phyloP scores from a whole-genome alignment of 2,329 filamentous ascomycete genomes.

The Colletotrichum graminicola region DNA sequence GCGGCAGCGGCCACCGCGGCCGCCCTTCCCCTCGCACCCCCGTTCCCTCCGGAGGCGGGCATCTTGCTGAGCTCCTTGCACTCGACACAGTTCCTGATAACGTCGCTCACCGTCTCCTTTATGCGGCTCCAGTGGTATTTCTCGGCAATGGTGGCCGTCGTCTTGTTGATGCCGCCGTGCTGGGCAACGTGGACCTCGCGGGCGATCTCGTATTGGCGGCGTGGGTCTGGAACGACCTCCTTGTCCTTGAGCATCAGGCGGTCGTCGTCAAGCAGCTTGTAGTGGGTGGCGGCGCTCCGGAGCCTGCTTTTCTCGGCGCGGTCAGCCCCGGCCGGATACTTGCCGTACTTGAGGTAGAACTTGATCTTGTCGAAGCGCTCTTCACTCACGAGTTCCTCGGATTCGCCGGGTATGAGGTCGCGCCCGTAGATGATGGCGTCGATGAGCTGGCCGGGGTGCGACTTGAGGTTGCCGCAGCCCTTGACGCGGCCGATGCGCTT shows the following conservation, averaged over 20 bases:
- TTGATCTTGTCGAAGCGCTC: constrained; percentile 99
- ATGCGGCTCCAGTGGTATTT: constrained; percentile 98
- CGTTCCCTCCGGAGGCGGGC: constrained; percentile 44
- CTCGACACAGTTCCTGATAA: constrained; percentile 90
- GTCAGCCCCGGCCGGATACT: constrained; percentile 93
- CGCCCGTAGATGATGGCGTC: constrained; percentile 85
- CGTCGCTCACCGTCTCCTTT: constrained; percentile 95
- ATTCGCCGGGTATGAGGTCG: constrained; percentile 65
- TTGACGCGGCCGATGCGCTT: constrained; percentile 90
- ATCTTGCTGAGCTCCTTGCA: constrained; percentile 85
- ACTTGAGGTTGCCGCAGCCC: constrained; percentile 76
- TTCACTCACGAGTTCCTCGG: constrained; percentile 88
- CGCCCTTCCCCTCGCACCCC: constrained; percentile 28
- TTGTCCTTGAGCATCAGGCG: constrained; percentile 98
- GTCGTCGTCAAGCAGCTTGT: constrained; percentile 83
- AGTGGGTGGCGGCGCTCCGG: constrained; percentile 93
- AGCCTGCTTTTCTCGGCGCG: constrained; percentile 95
- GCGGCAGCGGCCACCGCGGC: constrained; percentile 13
- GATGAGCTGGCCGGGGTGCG: constrained; percentile 75
- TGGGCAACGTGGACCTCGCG: constrained; percentile 78
- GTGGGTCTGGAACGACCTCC: constrained; percentile 92
- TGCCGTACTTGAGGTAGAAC: constrained; percentile 94
- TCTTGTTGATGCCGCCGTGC: constrained; percentile 98
- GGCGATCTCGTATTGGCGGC: constrained; percentile 91
- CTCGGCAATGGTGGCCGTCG: constrained; percentile 92